Base-by-base conservation (phyloP, 169 alveolate genomes). In the Eimeria praecox region DNA sequence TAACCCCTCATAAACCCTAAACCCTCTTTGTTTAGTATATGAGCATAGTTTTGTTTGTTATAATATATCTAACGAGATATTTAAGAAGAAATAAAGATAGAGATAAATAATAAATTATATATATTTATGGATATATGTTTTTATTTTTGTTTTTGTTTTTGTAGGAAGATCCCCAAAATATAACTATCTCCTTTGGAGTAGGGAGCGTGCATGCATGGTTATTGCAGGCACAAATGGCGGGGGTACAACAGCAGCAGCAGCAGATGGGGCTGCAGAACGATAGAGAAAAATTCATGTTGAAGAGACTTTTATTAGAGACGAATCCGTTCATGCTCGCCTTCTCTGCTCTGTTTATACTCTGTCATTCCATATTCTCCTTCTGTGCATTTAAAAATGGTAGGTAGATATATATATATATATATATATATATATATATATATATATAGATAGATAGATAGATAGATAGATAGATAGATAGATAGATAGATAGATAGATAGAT, bases 301-400 rank as follows among this genome's bases (percentile, higher is more conserved):
- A 98, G 96, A 96, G 98, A 66, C 98, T 98, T 44, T 73, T 98
- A 44, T 88, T 98, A 97, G 98, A 98, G 62, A 98, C 99, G 40
- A 98, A 98, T 95, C 97, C 97, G 62, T 98, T 98, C 93, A 97
- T 97, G 97, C 94, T 98, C 35, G 96, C 97, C 35, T 98, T 98
- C 94, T 98, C 99, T 44, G 96, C 97, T 38, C 62, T 96, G 27
- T 98, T 98, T 92, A 98, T 98, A 38, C 80, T 98, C n/a, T 97
- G 97, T 8, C 99, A 98, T 97, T 96, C 99, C 10, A 95, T 98
- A 66, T 98, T 98, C 96, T 98, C 99, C 33, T 96, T 97, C 97
- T 97, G 98, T 54, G 99, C 99, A n/a, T 98, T 98, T 95, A 98
- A 98, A 96, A 98, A 98, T 91, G 99, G 97, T 52, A 52, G 18